Evolutionary conservation across 768 basidiomycete species (phyloP), one percentile per base, ranked within the genome.

Genomic region (Punctularia strigosozonata): DNA sequence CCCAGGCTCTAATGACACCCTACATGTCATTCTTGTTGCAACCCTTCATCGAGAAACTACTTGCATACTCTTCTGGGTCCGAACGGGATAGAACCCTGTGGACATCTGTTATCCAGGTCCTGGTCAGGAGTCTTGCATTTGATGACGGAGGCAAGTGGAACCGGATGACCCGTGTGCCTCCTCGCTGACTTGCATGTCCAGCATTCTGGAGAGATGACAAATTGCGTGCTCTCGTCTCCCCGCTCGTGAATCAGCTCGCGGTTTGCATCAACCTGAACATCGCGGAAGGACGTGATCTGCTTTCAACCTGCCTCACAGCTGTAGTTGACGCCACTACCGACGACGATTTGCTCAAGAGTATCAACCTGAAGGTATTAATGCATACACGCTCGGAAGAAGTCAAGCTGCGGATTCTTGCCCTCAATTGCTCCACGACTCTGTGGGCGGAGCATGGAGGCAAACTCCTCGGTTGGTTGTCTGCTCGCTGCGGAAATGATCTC

Each of bases 191-290:
- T 32, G 20, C 24, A 10, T 34, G 3, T 12, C 2, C 46, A 92
- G 91, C 66, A 7, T 95, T 86, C 69, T 97, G 92, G 92, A 76
- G 84, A 3, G 82, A 87, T 45, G 80, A 87, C 51, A 83, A 81
- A 46, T 56, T 88, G 18, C 68, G 75, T 6, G 70, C 74, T 39
- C 61, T 92, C 5, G 55, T 74, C 4, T 58, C 71, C 4, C 62
- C 72, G 1, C 46, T 91, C 22, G 64, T 84, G 4, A 62, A 69
- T 12, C 91, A 95, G 57, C 63, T 88, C 14, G 60, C 74, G 4
- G 60, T 74, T 8, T 68, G 68, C 36, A 54, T 67, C 17, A 53
- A 48, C 38, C 46, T 69, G 26, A 57, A 60, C 46, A 48, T 50
- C 40, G 22, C 52, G 3, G 64, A 67, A 14, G 61, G 59, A 23